Evolutionary conservation across 345 rosid species (phyloP).

Genomic region (Firmiana major): DNA sequence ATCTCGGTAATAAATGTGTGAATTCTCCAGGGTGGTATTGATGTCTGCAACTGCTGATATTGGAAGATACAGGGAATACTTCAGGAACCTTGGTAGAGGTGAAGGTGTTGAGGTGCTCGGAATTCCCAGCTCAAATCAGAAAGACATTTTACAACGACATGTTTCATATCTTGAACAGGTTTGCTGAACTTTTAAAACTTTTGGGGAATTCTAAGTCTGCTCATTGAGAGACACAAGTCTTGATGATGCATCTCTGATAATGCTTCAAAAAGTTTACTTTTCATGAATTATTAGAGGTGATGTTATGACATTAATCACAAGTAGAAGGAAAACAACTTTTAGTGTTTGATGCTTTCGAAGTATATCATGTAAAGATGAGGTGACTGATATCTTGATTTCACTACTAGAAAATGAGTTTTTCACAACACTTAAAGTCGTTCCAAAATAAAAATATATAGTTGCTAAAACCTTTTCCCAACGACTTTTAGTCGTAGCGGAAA

Average conservation of each 20-base stretch:
- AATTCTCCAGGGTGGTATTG: conserved; percentile 68
- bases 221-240: background rate
- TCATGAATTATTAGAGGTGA: background rate
- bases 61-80: conserved; percentile 74
- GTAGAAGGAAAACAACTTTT: background rate
- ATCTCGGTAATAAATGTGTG: background rate
- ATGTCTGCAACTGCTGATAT: conserved; percentile 99
- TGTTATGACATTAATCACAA: background rate
- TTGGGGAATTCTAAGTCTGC: background rate
- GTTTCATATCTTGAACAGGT: conserved; percentile 87
- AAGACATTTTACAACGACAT: conserved; percentile 55
- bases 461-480: too few relatives aligned
- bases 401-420: too few relatives aligned
- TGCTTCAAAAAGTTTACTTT: background rate
- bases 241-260: background rate
- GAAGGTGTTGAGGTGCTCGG: conserved; percentile 93
- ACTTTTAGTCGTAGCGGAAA: too few relatives aligned
- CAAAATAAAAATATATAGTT: too few relatives aligned
- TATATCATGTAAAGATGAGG: conserved; percentile 3
- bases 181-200: background rate
- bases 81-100: conserved; percentile 79
- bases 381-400: conserved; percentile 1
- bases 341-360: background rate
- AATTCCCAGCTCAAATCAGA: conserved; percentile 64
- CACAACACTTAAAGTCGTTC: too few relatives aligned